phyloP scores from a whole-genome alignment of 208 protist genomes.

The Leishmania turanica region DNA sequence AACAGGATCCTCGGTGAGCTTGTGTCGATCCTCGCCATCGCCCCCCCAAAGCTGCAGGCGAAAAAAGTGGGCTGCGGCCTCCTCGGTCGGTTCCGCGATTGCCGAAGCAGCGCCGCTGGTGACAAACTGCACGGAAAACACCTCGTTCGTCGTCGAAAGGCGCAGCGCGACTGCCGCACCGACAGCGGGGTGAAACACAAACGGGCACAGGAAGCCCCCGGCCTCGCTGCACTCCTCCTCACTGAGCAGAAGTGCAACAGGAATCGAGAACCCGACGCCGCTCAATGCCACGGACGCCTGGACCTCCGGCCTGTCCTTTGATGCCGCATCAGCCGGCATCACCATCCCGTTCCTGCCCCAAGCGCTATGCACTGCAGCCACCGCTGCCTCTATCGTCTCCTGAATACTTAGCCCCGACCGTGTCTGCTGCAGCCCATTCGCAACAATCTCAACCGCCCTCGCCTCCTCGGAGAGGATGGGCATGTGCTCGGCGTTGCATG shows the following conservation, averaged over 20 bases:
- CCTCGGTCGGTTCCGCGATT: not conserved
- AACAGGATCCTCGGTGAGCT: slow-evolving; percentile 26
- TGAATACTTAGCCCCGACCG: not conserved
- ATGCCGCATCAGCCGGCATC: not conserved
- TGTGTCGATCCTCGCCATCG: slow-evolving; percentile 12
- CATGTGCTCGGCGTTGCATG: slow-evolving; percentile 27
- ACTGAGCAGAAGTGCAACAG: slow-evolving; percentile 37
- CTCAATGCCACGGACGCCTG: not conserved
- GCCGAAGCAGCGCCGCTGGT: slow-evolving; percentile 33
- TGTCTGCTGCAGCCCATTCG: slow-evolving; percentile 23
- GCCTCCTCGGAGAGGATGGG: slow-evolving; percentile 39
- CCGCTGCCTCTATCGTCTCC: slow-evolving; percentile 25
- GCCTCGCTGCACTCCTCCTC: slow-evolving; percentile 40
- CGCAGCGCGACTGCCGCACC: slow-evolving; percentile 52
- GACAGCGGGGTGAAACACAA: slow-evolving; percentile 51
- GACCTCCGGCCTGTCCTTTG: slow-evolving; percentile 16
- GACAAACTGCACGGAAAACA: slow-evolving; percentile 41
- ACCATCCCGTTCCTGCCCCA: slow-evolving; percentile 15
- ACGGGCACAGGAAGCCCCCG: slow-evolving; percentile 45
- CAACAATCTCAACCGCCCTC: slow-evolving; percentile 37
- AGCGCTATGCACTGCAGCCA: slow-evolving; percentile 19
- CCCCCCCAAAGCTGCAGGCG: slow-evolving; percentile 22
- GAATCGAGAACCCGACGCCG: slow-evolving; percentile 32
- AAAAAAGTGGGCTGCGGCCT: slow-evolving; percentile 14
- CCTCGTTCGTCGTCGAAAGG: slow-evolving; percentile 21